phyloP scores from a whole-genome alignment of 108 stramenopile species.

The Schizochytrium sp. region DNA sequence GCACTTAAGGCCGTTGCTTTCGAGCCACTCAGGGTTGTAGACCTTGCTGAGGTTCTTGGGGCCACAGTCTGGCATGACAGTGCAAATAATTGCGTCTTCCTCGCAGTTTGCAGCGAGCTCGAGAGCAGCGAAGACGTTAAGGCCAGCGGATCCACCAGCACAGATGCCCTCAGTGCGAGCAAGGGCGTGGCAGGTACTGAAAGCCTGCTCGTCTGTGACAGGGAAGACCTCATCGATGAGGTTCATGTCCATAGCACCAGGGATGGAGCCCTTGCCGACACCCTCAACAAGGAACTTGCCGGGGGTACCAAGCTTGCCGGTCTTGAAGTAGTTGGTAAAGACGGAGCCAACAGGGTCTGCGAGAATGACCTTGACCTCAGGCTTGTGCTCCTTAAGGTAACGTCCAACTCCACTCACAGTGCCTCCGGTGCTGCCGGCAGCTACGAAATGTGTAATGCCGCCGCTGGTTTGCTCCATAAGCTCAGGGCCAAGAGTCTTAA shows the following conservation, averaged over 20 bases:
- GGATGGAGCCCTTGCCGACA: constrained; percentile 61
- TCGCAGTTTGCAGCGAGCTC: constrained; percentile 54
- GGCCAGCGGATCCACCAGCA: constrained; percentile 59
- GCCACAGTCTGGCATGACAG: constrained; percentile 60
- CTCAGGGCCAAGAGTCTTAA: constrained; percentile 60
- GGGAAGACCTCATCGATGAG: constrained; percentile 59
- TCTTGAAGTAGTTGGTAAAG: constrained; percentile 46
- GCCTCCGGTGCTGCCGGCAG: constrained; percentile 55
- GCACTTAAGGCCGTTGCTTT: constrained; percentile 30
- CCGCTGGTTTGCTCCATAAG: constrained; percentile 23
- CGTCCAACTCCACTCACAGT: constrained; percentile 46
- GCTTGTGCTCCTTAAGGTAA: constrained; percentile 51
- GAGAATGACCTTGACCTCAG: constrained; percentile 54
- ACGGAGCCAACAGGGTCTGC: constrained; percentile 56
- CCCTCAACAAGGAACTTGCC: constrained; percentile 62
- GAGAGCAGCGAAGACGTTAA: constrained; percentile 58
- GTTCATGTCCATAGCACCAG: constrained; percentile 53
- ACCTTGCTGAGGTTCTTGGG: constrained; percentile 63
- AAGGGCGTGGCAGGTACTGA: constrained; percentile 46
- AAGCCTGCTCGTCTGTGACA: constrained; percentile 60
- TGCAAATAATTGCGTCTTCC: constrained; percentile 20
- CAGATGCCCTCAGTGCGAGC: constrained; percentile 50
- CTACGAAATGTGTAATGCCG: constrained; percentile 58
- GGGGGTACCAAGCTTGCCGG: constrained; percentile 38
- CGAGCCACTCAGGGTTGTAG: constrained; percentile 62